Percentiles rank a stretch among this genome's conserved stretches.
These are phyloP conservation scores for Periconia digitata DNA, from an alignment of 2,329 filamentous ascomycete genomes.

Conservation along the genomic window DNA sequence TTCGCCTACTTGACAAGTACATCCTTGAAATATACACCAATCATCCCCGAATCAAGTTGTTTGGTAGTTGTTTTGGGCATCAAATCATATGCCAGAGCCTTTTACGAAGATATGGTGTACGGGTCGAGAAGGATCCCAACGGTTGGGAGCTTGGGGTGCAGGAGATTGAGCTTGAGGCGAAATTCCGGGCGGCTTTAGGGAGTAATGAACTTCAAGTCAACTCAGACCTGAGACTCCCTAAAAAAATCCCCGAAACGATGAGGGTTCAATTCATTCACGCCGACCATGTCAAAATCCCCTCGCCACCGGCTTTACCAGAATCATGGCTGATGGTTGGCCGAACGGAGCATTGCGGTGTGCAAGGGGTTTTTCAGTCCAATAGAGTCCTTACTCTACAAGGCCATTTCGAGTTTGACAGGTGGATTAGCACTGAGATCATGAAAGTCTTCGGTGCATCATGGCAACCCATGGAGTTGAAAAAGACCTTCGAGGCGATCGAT, in stretches of 20 bases:
- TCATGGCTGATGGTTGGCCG: conserved; percentile 24
- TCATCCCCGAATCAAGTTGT: conserved; percentile 39
- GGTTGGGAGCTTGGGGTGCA: conserved; percentile 32
- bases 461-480: conserved; percentile 18
- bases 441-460: conserved; percentile 38
- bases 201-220: neutral
- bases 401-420: conserved; percentile 49
- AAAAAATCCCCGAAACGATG: conserved; percentile 13
- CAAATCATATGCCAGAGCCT: conserved; percentile 46
- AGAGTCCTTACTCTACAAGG: conserved; percentile 47
- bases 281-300: conserved; percentile 29
- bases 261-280: conserved; percentile 46
- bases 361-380: conserved; percentile 44
- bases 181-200: conserved; percentile 14
- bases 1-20: conserved; percentile 29
- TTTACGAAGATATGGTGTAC: conserved; percentile 30
- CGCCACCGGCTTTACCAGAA: conserved; percentile 13
- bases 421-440: conserved; percentile 44
- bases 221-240: neutral
- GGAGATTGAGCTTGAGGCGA: conserved; percentile 17
- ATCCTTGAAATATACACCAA: conserved; percentile 34
- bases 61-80: conserved; percentile 50
- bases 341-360: conserved; percentile 39
- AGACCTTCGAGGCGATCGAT: conserved; percentile 21
- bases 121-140: conserved; percentile 26